A percentile compares a stretch with the other conserved stretches of the same genome.
Conservation (phyloP, 164 flowering plant species). For the Akebia trifoliata region DNA sequence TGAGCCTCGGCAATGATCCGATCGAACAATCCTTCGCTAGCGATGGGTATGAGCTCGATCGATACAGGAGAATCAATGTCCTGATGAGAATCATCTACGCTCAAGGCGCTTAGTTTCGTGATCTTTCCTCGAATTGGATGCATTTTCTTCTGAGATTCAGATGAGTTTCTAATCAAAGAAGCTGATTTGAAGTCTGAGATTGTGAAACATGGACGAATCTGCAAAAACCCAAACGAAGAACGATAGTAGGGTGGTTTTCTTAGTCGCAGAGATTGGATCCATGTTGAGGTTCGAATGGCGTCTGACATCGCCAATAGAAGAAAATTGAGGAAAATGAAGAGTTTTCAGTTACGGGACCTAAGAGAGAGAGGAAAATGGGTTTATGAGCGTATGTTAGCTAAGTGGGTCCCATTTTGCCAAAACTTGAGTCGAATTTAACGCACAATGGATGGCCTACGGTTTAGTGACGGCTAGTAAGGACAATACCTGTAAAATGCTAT, state of each 20-base stretch:
- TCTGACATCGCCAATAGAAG: conserved; percentile 7
- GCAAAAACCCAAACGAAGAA: conserved; percentile 4
- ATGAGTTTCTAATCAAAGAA: conserved; percentile 4
- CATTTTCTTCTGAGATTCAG: conserved; percentile 3
- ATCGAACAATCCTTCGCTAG: conserved; percentile 59
- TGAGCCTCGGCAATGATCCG: conserved; percentile 56
- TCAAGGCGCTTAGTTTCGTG: conserved; percentile 15
- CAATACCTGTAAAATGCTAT: no score
- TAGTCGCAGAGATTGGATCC: conserved; percentile 6
- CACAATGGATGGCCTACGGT: no score
- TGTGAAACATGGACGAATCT: conserved; percentile 6
- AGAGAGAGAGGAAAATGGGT: no score
- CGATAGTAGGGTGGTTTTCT: neutral
- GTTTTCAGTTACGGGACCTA: no score
- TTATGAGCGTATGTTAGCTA: neutral
- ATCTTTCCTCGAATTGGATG: conserved; percentile 1
- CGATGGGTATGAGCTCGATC: conserved; percentile 43
- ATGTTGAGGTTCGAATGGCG: conserved; percentile 6
- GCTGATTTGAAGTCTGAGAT: conserved; percentile 1
- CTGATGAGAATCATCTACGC: conserved; percentile 26
- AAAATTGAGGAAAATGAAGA: neutral
- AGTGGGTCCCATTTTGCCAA: no score
- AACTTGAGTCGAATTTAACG: no score
- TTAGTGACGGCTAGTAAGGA: no score
- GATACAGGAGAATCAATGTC: conserved; percentile 47